Evolutionary conservation across 2,329 filamentous ascomycete species (phyloP).

Genomic region (Alternaria triticina): DNA sequence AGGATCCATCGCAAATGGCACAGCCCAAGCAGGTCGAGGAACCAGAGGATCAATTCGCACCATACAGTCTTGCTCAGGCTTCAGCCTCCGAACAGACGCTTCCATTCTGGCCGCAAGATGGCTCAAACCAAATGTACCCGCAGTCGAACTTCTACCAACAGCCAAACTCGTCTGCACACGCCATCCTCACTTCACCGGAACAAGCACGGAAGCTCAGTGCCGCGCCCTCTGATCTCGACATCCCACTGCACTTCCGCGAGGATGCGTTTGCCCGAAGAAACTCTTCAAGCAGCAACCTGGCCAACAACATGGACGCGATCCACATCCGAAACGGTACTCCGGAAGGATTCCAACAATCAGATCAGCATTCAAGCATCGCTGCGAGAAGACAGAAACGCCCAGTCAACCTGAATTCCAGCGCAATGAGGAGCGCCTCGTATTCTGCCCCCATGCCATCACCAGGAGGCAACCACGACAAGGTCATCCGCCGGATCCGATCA

Average conservation of each 20-base stretch:
- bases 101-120: slow-evolving; percentile 36
- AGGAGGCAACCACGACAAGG: slow-evolving; percentile 47
- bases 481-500: slow-evolving; percentile 56
- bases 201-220: slow-evolving; percentile 39
- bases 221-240: slow-evolving; percentile 41
- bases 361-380: slow-evolving; percentile 50
- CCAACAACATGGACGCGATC: slow-evolving; percentile 48
- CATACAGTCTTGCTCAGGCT: slow-evolving; percentile 39
- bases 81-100: slow-evolving; percentile 42
- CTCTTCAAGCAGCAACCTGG: slow-evolving; percentile 49
- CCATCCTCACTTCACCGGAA: slow-evolving; percentile 43
- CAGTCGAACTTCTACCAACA: slow-evolving; percentile 46
- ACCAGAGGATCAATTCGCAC: slow-evolving; percentile 37
- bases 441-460: slow-evolving; percentile 50
- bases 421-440: slow-evolving; percentile 52
- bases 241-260: slow-evolving; percentile 37
- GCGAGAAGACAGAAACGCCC: slow-evolving; percentile 50
- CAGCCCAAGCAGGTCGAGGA: slow-evolving; percentile 35
- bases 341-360: slow-evolving; percentile 47
- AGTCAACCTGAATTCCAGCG: slow-evolving; percentile 49
- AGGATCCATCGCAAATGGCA: slow-evolving; percentile 32
- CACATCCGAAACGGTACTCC: slow-evolving; percentile 45
- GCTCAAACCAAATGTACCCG: slow-evolving; percentile 28
- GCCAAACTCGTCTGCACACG: slow-evolving; percentile 44
- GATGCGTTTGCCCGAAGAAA: slow-evolving; percentile 45